Conservation (phyloP, 306 rosid genomes). For the Castanea mollissima region DNA sequence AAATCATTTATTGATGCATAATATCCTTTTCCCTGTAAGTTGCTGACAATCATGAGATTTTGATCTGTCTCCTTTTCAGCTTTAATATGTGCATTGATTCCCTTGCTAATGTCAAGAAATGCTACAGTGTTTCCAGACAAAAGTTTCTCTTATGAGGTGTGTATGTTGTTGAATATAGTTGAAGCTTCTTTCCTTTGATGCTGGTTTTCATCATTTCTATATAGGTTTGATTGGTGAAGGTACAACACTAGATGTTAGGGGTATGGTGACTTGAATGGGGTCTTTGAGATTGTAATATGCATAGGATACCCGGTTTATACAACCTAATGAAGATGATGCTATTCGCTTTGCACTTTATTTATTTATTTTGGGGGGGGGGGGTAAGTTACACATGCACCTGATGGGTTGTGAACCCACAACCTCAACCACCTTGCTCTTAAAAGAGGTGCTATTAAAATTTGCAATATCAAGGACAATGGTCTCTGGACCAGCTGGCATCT, state of each 20-base stretch:
- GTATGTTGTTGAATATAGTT: conserved; percentile 2
- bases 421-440: too few relatives aligned
- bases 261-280: not conserved
- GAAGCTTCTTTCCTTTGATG: conserved; percentile 18
- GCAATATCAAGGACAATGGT: not conserved
- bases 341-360: not conserved
- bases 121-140: conserved; percentile 82
- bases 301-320: not conserved
- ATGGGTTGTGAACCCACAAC: too few relatives aligned
- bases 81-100: conserved; percentile 87
- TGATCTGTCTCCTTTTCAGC: conserved; percentile 55
- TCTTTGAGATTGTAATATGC: not conserved
- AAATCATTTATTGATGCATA: not conserved
- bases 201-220: not conserved
- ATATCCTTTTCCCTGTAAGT: conserved; percentile 20
- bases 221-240: conserved; percentile 5
- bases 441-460: not conserved
- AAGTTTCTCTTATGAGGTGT: conserved; percentile 74
- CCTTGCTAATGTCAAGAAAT: conserved; percentile 85
- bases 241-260: not conserved
- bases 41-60: conserved; percentile 14
- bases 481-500: not conserved
- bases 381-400: too few relatives aligned
- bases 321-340: not conserved
- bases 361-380: not conserved